Conservation (phyloP, 2,329 filamentous ascomycete species). For the Ascocoryne sarcoides region DNA sequence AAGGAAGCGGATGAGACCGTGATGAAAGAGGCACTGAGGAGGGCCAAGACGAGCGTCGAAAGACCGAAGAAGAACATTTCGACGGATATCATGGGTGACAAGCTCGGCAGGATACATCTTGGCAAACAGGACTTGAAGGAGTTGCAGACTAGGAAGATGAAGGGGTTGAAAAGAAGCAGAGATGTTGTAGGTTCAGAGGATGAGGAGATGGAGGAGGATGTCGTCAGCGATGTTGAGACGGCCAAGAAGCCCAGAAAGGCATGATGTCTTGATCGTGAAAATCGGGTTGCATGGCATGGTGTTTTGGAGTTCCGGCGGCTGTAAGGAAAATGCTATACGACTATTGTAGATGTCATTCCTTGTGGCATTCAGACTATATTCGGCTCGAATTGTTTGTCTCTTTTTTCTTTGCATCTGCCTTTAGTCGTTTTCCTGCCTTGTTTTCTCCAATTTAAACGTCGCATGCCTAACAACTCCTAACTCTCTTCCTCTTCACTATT, state of each 20-base stretch:
- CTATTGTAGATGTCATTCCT: no score
- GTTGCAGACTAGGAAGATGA: slow-evolving; percentile 98
- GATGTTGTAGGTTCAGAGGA: slow-evolving; percentile 49
- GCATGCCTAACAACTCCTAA: no score
- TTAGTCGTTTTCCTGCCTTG: no score
- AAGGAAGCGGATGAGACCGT: slow-evolving; percentile 69
- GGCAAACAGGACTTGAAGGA: slow-evolving; percentile 80
- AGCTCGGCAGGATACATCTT: slow-evolving; percentile 86
- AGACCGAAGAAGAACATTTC: slow-evolving; percentile 93
- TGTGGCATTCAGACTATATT: no score
- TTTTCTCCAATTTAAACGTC: no score
- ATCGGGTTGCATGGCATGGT: slow-evolving; percentile 13
- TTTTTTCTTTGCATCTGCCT: no score
- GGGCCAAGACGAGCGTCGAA: slow-evolving; percentile 65
- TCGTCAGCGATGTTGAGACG: slow-evolving; percentile 30
- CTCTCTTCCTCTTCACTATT: no score
- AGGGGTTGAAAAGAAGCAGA: slow-evolving; percentile 82
- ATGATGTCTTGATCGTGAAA: slow-evolving; percentile 4
- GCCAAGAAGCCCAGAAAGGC: slow-evolving; percentile 24
- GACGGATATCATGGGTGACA: slow-evolving; percentile 88
- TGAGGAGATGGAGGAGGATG: slow-evolving; percentile 40
- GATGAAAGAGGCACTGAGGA: slow-evolving; percentile 86
- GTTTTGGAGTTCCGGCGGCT: slow-evolving; percentile 16
- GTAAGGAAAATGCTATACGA: slow-evolving; percentile 6
- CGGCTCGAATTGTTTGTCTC: no score